Evolutionary conservation across 2,329 filamentous ascomycete species (phyloP).

Genomic region (Myotisia sp.): DNA sequence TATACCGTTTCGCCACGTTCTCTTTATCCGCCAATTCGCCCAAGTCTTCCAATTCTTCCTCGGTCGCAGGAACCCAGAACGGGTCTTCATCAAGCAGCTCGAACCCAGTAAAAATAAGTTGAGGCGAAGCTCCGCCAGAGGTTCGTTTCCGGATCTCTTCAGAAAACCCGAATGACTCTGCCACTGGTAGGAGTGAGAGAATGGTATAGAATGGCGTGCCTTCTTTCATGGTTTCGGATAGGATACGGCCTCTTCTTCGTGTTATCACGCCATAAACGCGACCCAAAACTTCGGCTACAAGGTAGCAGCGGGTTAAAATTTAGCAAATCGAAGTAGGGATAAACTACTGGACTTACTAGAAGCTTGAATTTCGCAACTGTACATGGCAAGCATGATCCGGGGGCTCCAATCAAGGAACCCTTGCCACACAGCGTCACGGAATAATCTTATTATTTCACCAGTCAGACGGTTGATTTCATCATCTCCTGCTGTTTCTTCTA

Average conservation of each 20-base stretch:
- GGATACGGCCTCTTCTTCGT: slow-evolving; percentile 72
- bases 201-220: slow-evolving; percentile 96
- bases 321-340: slow-evolving; percentile 4
- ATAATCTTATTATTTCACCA: slow-evolving; percentile 81
- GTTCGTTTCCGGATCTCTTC: slow-evolving; percentile 95
- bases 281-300: slow-evolving; percentile 70
- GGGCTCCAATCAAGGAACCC: slow-evolving; percentile 94
- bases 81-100: slow-evolving; percentile 90
- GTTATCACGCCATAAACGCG: slow-evolving; percentile 97
- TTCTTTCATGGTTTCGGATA: slow-evolving; percentile 83
- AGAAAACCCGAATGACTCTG: slow-evolving; percentile 87
- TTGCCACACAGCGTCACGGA: slow-evolving; percentile 66
- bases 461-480: slow-evolving; percentile 63
- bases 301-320: slow-evolving; percentile 11
- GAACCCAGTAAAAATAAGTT: slow-evolving; percentile 85
- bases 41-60: slow-evolving; percentile 90
- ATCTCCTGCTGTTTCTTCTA: slow-evolving; percentile 43
- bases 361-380: slow-evolving; percentile 93
- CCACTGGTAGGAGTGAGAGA: slow-evolving; percentile 71
- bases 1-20: slow-evolving; percentile 91
- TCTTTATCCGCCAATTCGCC: slow-evolving; percentile 86
- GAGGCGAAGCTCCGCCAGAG: slow-evolving; percentile 76
- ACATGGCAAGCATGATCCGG: slow-evolving; percentile 92
- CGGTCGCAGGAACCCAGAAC: slow-evolving; percentile 93
- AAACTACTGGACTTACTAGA: slow-evolving; percentile 45